phyloP scores from a whole-genome alignment of 257 asterid species.

The Schizonepeta tenuifolia region DNA sequence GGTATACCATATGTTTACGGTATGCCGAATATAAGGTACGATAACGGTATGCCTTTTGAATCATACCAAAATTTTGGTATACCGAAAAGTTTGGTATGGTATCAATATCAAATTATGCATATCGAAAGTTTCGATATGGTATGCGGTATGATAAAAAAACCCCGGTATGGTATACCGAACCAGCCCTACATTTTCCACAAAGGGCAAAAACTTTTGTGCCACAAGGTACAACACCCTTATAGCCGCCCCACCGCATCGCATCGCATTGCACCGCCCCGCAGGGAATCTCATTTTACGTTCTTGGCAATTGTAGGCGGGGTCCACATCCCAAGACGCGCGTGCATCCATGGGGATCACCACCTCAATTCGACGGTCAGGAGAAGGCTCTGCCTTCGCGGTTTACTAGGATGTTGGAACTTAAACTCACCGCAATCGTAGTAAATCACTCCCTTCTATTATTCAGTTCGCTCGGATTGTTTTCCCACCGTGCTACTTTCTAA shows the following conservation, averaged over 20 bases:
- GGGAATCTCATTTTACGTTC: slow-evolving; percentile 11
- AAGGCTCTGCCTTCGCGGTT: slow-evolving; percentile 25
- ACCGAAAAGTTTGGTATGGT: too few relatives aligned
- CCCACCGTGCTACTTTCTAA: neutral
- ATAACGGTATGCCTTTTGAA: too few relatives aligned
- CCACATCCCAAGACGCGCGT: slow-evolving; percentile 36
- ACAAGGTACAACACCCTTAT: neutral
- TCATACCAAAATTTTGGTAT: too few relatives aligned
- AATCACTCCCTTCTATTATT: slow-evolving; percentile 11
- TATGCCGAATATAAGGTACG: too few relatives aligned
- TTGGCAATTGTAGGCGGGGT: slow-evolving; percentile 10
- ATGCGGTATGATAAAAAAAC: too few relatives aligned
- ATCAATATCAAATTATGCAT: too few relatives aligned
- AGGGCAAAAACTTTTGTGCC: slow-evolving; percentile 4
- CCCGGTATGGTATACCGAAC: too few relatives aligned
- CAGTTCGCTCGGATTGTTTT: slow-evolving; percentile 6
- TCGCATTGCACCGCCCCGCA: neutral
- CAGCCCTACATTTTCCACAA: too few relatives aligned
- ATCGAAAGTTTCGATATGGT: too few relatives aligned
- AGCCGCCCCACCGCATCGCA: too few relatives aligned
- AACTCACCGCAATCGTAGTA: slow-evolving; percentile 53
- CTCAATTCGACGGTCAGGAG: slow-evolving; percentile 41
- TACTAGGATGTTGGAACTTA: slow-evolving; percentile 52
- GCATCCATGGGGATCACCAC: slow-evolving; percentile 41
- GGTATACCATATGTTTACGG: too few relatives aligned